A percentile compares a stretch with the other conserved stretches of the same genome.
Conservation (phyloP, 306 rosid species). For the Vigna mungo region DNA sequence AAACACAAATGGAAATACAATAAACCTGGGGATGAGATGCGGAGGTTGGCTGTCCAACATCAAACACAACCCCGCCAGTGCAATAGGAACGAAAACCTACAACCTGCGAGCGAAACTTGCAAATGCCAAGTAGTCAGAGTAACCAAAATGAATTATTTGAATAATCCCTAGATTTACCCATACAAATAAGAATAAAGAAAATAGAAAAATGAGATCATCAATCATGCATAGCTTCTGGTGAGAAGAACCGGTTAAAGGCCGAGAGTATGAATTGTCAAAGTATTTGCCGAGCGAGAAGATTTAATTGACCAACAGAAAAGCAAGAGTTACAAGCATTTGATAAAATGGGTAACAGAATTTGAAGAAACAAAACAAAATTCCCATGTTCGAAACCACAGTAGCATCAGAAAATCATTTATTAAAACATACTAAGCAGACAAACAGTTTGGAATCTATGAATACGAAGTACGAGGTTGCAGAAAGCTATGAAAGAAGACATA, state of each 20-base stretch:
- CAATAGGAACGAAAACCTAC: conserved; percentile 59
- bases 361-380: conserved; percentile 37
- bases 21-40: conserved; percentile 84
- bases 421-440: background rate
- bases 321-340: background rate
- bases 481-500: conserved; percentile 38
- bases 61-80: conserved; percentile 53
- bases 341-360: background rate
- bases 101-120: conserved; percentile 53
- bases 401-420: background rate
- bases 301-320: background rate
- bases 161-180: conserved; percentile 6
- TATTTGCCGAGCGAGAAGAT: background rate
- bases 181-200: background rate
- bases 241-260: background rate
- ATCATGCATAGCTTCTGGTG: background rate
- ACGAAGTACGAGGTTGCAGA: background rate
- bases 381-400: conserved; percentile 7
- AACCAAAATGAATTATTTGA: conserved; percentile 26
- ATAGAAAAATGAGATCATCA: background rate
- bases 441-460: background rate
- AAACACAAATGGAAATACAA: background rate
- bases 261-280: background rate
- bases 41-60: conserved; percentile 90
- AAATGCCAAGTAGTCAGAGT: conserved; percentile 38